Base-by-base conservation (phyloP, 2,329 filamentous ascomycete genomes). In the Calonectria henricotiae region DNA sequence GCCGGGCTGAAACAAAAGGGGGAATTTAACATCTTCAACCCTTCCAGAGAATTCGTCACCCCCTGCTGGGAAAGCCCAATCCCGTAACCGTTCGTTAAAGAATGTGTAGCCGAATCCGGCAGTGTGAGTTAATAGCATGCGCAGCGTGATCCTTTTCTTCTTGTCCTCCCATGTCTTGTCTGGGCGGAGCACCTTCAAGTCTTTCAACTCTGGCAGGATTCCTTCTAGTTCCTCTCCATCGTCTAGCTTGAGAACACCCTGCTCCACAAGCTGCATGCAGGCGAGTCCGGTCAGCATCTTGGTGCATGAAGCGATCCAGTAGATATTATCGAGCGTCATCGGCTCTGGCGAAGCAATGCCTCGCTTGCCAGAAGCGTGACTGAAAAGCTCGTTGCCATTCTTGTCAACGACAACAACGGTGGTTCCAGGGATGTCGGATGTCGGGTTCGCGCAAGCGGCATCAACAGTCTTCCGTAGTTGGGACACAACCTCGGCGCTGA, bases 1-100 rank as follows among this genome's bases (percentile, higher is more conserved):
- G 0, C 91, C 91, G 0, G 91, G 91, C 72, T 93, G 89, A 72
- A 91, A 89, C 1, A 92, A 78, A 17, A 93, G 79, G 1, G 90
- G 88, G 66, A 81, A 77, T 39, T 85, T 75, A 46, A 91, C 81
- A 25, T 89, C 89, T 37, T 84, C 83, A 15, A 85, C 75, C 6
- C 88, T 82, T 0, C 87, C 87, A 0, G 85, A 86, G 74, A 92
- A 89, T 75, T 92, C 90, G 66, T 92, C 88, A 5, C 86, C 75
- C 0, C 89, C 88, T 0, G 82, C 80, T 0, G 89, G 89, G 11
- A 83, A 80, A 1, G 81, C 81, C 79, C 82, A 87, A 12, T 89
- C 80, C 17, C 84, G 75, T 32, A 90, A 75, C 1, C 82, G 79
- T 46, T 87, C 83, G 71, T 87, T 86, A 74, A 88, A 87, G 71